Evolutionary conservation across 2,329 filamentous ascomycete species (phyloP), one percentile per base, ranked within the genome.

Genomic region (Xylariaceae sp.): DNA sequence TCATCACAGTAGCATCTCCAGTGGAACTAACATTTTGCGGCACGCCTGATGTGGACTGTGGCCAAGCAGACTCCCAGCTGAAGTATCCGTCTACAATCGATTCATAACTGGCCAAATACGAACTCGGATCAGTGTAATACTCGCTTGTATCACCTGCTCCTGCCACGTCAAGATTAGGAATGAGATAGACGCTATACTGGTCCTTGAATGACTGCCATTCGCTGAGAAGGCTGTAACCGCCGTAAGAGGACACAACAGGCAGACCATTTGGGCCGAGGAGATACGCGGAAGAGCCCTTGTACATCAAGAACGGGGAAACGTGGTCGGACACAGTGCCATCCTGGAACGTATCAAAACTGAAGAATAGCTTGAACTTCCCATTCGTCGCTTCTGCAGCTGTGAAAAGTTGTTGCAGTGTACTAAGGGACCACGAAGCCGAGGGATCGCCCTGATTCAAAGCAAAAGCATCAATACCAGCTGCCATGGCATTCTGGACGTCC

Each of bases 1-100:
- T 48, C 43, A 55, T 59, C 7, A 58, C 47, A 2, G 53, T 47
- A 32, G 58, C 49, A 25, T 61, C 55, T 32, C 44, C 45, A 22
- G 55, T 49, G 6, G 56, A 58, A 21, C 56, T 57, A 12, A 62
- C 58, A 34, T 64, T 50, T 10, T 37, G 40, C 12, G 56, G 55
- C 2, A 32, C 47, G 23, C 61, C 55, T 17, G 52, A 54, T 6
- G 43, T 40, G n/a, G 49, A 51, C n/a, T n/a, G n/a, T 1, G 65
- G 64, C 66, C 66, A 68, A 20, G 62, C 55, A 2, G 62, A 58
- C 53, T 68, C 65, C 66, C 66, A 68, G 53, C 57, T 66, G 44
- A 67, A 67, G 4, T 67, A 50, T 7, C 65, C 65, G 42, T 68
- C 64, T 14, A 68, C 40, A 1, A 41, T 50, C 52, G 22, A 55